These are phyloP conservation scores for Eimeria praecox DNA, from an alignment of 169 alveolate species.

Conservation along the genomic window DNA sequence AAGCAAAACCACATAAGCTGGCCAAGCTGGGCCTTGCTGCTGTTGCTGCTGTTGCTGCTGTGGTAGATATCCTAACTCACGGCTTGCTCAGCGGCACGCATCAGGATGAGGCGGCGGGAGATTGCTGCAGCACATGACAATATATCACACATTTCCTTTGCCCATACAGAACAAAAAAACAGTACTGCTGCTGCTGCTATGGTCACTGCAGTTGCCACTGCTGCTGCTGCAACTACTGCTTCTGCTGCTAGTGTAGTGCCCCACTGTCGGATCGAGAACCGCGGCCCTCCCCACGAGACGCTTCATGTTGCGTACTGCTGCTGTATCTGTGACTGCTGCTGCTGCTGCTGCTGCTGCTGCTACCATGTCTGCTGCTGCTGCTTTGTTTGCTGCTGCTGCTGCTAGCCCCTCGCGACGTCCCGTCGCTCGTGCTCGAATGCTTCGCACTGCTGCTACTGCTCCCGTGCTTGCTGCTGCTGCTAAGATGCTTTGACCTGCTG, in stretches of 20 bases:
- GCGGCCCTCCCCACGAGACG: slow-evolving; percentile 63
- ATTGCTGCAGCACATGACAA: slow-evolving; percentile 60
- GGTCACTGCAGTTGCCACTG: not conserved
- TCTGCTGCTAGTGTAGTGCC: slow-evolving; percentile 43
- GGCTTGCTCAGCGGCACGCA: slow-evolving; percentile 81
- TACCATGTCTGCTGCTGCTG: slow-evolving; percentile 61
- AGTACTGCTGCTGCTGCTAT: slow-evolving; percentile 47
- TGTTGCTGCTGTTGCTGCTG: slow-evolving; percentile 56
- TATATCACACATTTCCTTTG: not conserved
- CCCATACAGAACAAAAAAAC: not conserved
- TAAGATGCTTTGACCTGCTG: slow-evolving; percentile 71
- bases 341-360: slow-evolving; percentile 74
- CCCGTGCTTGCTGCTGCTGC: slow-evolving; percentile 79
- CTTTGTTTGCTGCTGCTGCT: slow-evolving; percentile 48
- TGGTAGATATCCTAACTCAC: slow-evolving; percentile 23
- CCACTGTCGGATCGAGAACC: slow-evolving; percentile 62
- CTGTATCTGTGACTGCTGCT: slow-evolving; percentile 79
- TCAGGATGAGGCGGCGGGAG: slow-evolving; percentile 71
- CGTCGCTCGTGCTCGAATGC: slow-evolving; percentile 40
- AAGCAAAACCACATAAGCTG: not conserved
- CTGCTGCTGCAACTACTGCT: slow-evolving; percentile 48
- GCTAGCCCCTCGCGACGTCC: slow-evolving; percentile 24
- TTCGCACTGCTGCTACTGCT: slow-evolving; percentile 74
- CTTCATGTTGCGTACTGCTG: slow-evolving; percentile 68
- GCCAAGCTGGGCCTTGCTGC: not conserved